Evolutionary conservation across 2,329 filamentous ascomycete species (phyloP).

Genomic region (Apiospora arundinis): DNA sequence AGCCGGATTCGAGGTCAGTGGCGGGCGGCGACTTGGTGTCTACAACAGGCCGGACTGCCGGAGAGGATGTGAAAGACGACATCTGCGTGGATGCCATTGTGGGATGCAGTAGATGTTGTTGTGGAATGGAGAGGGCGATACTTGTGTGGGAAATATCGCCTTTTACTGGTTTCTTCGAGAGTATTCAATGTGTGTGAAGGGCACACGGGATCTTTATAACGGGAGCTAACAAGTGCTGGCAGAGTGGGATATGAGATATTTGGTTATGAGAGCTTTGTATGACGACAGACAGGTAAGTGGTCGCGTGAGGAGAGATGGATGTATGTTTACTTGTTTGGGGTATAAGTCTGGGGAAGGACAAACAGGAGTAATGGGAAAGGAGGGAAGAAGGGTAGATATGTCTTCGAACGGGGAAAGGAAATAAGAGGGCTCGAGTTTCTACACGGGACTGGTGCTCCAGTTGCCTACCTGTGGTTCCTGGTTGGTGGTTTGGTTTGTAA

Average conservation of each 20-base stretch:
- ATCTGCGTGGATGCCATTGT: conserved; percentile 45
- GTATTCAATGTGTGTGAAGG: conserved; percentile 7
- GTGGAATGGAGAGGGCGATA: neutral
- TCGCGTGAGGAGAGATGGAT: neutral
- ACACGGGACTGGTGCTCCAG: neutral
- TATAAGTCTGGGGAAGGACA: conserved; percentile 15
- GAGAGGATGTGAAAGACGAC: conserved; percentile 48
- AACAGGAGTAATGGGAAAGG: conserved; percentile 11
- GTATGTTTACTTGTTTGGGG: conserved; percentile 4
- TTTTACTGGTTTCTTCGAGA: neutral
- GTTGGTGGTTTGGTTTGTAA: conserved; percentile 13
- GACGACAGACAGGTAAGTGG: conserved; percentile 4
- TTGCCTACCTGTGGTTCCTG: neutral
- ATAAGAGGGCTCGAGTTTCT: neutral
- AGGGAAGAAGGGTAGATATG: conserved; percentile 9
- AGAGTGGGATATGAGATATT: neutral
- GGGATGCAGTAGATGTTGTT: neutral
- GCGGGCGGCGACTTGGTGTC: conserved; percentile 49
- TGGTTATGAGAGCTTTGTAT: conserved; percentile 1
- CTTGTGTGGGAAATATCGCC: neutral
- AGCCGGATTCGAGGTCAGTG: conserved; percentile 77
- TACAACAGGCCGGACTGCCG: conserved; percentile 41
- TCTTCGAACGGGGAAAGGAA: neutral
- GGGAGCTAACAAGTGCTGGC: neutral
- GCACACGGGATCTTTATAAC: neutral